phyloP scores from a whole-genome alignment of 1,284 basidiomycete genomes.

The Cryptococcus sp. region DNA sequence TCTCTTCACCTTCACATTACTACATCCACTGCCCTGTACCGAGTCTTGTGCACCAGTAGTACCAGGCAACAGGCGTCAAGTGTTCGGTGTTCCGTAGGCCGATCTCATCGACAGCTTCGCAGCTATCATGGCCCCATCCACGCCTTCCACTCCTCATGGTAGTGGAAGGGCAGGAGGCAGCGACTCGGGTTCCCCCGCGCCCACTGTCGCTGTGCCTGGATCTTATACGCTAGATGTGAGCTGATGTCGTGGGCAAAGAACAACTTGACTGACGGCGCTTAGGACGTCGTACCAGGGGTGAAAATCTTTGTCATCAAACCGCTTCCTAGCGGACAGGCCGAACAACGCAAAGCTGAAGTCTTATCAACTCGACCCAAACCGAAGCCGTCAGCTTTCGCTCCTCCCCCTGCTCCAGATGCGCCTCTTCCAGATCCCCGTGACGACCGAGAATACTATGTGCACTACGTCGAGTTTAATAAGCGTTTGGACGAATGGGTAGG shows the following conservation, averaged over 20 bases:
- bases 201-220: conserved; percentile 67
- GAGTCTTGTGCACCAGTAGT: too few species aligned
- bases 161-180: conserved; percentile 31
- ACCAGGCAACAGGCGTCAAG: too few species aligned
- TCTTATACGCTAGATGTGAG: conserved; percentile 72
- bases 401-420: conserved; percentile 59
- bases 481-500: conserved; percentile 99
- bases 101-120: too few species aligned
- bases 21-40: too few species aligned
- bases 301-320: conserved; percentile 87
- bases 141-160: conserved; percentile 41
- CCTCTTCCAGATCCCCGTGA: conserved; percentile 57
- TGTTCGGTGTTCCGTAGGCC: too few species aligned
- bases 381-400: conserved; percentile 60
- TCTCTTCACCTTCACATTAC: too few species aligned
- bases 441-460: conserved; percentile 91
- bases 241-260: conserved; percentile 11
- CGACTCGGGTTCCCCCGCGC: conserved; percentile 49
- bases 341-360: conserved; percentile 90
- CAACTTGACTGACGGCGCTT: conserved; percentile 15
- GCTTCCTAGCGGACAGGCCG: conserved; percentile 68
- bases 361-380: conserved; percentile 86
- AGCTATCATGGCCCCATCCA: conserved; percentile 40
- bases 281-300: conserved; percentile 88
- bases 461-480: conserved; percentile 98